Evolutionary conservation across 2,329 filamentous ascomycete species (phyloP).

Genomic region (Trichoderma cornu-damae): DNA sequence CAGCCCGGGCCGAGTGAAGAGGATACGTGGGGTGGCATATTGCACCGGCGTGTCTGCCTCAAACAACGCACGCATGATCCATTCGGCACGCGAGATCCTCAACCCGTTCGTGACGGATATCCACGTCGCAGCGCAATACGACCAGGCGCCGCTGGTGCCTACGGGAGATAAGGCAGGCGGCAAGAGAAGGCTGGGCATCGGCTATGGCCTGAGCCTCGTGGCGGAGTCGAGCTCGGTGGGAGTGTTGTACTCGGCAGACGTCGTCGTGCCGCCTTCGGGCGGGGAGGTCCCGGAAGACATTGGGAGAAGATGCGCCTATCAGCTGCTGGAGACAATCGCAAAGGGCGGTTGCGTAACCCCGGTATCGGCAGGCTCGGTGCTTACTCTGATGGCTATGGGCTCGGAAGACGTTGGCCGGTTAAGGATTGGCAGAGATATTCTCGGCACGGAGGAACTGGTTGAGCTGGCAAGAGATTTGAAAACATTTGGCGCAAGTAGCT

Average conservation of each 20-base stretch:
- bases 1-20: constrained; percentile 77
- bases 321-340: constrained; percentile 76
- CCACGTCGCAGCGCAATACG: constrained; percentile 79
- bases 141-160: constrained; percentile 55
- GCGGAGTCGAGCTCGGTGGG: constrained; percentile 82
- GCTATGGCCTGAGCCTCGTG: constrained; percentile 85
- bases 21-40: constrained; percentile 89
- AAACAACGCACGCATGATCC: constrained; percentile 94
- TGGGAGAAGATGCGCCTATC: constrained; percentile 80
- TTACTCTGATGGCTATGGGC: constrained; percentile 96
- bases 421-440: constrained; percentile 71
- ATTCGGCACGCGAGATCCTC: constrained; percentile 77
- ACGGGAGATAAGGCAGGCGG: constrained; percentile 50
- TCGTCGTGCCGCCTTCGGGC: constrained; percentile 67
- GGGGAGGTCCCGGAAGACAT: constrained; percentile 86
- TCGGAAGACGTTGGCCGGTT: constrained; percentile 90
- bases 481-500: constrained; percentile 83
- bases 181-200: constrained; percentile 70
- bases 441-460: constrained; percentile 76
- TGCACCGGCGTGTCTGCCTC: constrained; percentile 84
- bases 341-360: constrained; percentile 76
- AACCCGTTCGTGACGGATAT: constrained; percentile 85
- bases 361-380: constrained; percentile 65
- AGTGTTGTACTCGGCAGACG: constrained; percentile 82
- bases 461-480: constrained; percentile 77